phyloP scores from a whole-genome alignment of 371 early-diverging fungal genomes.

The Apophysomyces sp. region DNA sequence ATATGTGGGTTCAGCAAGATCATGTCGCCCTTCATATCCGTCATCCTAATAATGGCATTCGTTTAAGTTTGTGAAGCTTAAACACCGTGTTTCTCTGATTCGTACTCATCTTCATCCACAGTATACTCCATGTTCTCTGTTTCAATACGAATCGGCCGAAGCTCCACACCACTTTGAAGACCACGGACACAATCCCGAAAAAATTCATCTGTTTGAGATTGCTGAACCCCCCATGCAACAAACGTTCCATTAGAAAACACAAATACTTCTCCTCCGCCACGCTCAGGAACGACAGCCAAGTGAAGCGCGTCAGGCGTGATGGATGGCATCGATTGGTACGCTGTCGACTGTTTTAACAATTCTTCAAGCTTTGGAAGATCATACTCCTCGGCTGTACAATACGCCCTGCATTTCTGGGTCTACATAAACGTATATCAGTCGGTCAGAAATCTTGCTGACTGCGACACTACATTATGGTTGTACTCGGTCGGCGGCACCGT shows the following conservation, averaged over 20 bases:
- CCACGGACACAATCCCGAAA: slow-evolving; percentile 5
- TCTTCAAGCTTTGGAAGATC: background rate
- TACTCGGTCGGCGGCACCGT: slow-evolving; percentile 9
- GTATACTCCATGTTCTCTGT: slow-evolving; percentile 17
- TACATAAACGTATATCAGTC: too few species aligned
- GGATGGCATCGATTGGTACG: background rate
- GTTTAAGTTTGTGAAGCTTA: too few species aligned
- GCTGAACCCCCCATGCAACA: slow-evolving; percentile 23
- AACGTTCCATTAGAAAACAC: slow-evolving; percentile 27
- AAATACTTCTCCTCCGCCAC: slow-evolving; percentile 29
- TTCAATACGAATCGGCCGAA: background rate
- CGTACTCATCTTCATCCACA: slow-evolving; percentile 40
- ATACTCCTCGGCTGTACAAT: slow-evolving; percentile 20
- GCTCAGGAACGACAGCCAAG: slow-evolving; percentile 3
- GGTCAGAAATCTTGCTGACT: background rate
- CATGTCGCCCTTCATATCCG: slow-evolving; percentile 26
- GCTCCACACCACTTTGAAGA: background rate
- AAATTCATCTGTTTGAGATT: slow-evolving; percentile 4
- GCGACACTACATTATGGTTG: slow-evolving; percentile 18
- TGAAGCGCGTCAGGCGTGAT: slow-evolving; percentile 16
- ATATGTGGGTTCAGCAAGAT: slow-evolving; percentile 28
- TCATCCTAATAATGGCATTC: too few species aligned
- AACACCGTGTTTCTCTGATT: too few species aligned
- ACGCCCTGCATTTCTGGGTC: slow-evolving; percentile 28
- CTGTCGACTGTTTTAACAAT: slow-evolving; percentile 2